These are phyloP conservation scores for Phalaenopsis equestris DNA, from an alignment of 106 monocot genomes.

Conservation along the genomic window DNA sequence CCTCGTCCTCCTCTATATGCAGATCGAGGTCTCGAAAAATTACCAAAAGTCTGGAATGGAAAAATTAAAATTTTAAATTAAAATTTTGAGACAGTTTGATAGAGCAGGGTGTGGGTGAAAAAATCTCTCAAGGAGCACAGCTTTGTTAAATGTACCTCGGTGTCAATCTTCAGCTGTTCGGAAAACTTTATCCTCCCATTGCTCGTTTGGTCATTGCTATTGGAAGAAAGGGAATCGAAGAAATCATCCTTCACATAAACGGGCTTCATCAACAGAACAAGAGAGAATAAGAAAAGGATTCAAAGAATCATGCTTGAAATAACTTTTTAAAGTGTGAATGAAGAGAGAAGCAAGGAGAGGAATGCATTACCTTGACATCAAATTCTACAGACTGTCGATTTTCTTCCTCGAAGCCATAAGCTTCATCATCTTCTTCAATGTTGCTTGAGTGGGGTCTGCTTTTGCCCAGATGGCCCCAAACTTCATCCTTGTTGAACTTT, in stretches of 20 bases:
- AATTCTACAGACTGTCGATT: background rate
- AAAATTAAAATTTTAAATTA: background rate
- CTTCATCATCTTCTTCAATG: constrained; percentile 16
- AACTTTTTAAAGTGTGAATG: too few species aligned
- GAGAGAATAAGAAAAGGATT: background rate
- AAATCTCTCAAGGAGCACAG: background rate
- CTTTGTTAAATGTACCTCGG: constrained; percentile 42
- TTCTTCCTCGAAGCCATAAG: constrained; percentile 11
- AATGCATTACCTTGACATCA: constrained; percentile 15
- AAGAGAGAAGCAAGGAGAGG: background rate
- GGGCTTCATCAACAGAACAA: constrained; percentile 16
- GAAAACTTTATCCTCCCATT: constrained; percentile 70
- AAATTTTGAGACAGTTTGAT: background rate
- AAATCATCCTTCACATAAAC: constrained; percentile 88
- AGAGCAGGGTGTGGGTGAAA: background rate
- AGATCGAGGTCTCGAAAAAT: constrained; percentile 14
- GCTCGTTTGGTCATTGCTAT: constrained; percentile 36
- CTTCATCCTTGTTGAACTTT: constrained; percentile 53
- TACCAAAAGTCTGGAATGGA: constrained; percentile 43
- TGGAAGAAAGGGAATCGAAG: constrained; percentile 84
- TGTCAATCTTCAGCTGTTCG: constrained; percentile 71
- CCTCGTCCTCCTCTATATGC: constrained; percentile 17
- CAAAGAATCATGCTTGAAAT: too few species aligned
- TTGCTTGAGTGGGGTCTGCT: constrained; percentile 9
- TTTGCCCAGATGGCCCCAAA: constrained; percentile 44